Evolutionary conservation across 2,329 filamentous ascomycete species (phyloP), one percentile per base, ranked within the genome.

Genomic region (Curvularia eragrostidis): DNA sequence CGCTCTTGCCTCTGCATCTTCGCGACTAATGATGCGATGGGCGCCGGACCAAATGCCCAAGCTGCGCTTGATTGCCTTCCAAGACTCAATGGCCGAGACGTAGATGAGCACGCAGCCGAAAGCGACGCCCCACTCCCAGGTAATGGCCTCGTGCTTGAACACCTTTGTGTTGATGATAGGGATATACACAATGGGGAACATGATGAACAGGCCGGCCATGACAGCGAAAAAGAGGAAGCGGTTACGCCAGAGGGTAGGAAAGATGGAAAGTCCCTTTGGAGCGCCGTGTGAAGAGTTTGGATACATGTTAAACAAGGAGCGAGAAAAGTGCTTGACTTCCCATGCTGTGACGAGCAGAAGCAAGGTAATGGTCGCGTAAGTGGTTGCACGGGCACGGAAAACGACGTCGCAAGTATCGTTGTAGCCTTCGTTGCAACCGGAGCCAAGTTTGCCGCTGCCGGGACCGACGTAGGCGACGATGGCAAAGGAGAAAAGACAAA

Each of bases 51-150:
- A 71, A 30, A 77, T 69, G 2, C 74, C 72, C 18, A 70, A 61
- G 5, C 73, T 51, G 4, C 79, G 71, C 69, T 81, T 81, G 28
- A 78, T 61, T 41, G 77, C 78, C 65, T 82, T 82, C 79, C 79
- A 82, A 36, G 63, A 72, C 67, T 82, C 79, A 15, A 81, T 78
- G 0, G 75, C 71, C 9, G 70, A 67, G 1, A 81, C 62, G 56
- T 81, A 81, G 2, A 76, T 66, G 1, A 78, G 73, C 8, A 80
- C 66, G 19, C 74, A 77, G 13, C 70, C 78, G 50, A 78, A 74
- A 15, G 78, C 75, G 21, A 82, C 67, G 15, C 77, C 79, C 80
- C 80, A 82, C 62, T 82, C 80, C 80, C 79, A 81, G 1, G 68
- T 73, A 52, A 82, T 75, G 1, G 68, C 62, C 12, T 67, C 64